Base-by-base conservation (phyloP, 2,329 filamentous ascomycete species). In the Fusarium sp. region DNA sequence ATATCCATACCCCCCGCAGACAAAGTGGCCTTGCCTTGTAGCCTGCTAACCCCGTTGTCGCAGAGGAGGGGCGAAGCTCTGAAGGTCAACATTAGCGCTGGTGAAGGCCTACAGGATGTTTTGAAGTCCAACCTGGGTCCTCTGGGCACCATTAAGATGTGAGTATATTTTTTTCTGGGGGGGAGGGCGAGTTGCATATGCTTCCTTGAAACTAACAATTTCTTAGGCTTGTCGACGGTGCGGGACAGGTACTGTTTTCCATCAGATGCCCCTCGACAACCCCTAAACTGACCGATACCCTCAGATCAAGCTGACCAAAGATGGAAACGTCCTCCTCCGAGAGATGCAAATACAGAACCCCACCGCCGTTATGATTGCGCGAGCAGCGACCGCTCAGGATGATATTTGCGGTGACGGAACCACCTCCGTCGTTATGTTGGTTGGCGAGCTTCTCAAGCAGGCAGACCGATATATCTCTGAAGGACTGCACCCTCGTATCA, bases 381-480 rank as follows among this genome's bases (percentile, higher is more conserved):
- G 88, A 77, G 94, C 95, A 75, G 96, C 96, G 58, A 99, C 96
- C 36, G 96, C 96, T 71, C 95, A 99, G 80, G 96, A 99, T 80
- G 96, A 99, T 76, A 99, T 99, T 74, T 97, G 93, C 74, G 96
- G 96, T 76, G 96, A 99, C 80, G 96, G 96, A 76, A 99, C 96
- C 74, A 99, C 96, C 40, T 97, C 94, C 45, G 95, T 97, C 29
- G 96, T 99, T 51, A 83, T 99, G 74, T 83, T 98, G 78, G 94
- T 99, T 50, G 96, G 96, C 79, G 96, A 99, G 84, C 88, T 99
- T 63, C 83, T 99, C 77, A 99, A 98, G 87, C 96, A 99, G 84
- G 96, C 96, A 62, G 92, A 98, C 79, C 89, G 96, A 80, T 94
- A 97, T 80, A 98, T 99, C 76, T 90, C 92, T 14, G 96, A 99